These are phyloP conservation scores for Passiflora organensis DNA, from an alignment of 345 rosid genomes.

Conservation along the genomic window DNA sequence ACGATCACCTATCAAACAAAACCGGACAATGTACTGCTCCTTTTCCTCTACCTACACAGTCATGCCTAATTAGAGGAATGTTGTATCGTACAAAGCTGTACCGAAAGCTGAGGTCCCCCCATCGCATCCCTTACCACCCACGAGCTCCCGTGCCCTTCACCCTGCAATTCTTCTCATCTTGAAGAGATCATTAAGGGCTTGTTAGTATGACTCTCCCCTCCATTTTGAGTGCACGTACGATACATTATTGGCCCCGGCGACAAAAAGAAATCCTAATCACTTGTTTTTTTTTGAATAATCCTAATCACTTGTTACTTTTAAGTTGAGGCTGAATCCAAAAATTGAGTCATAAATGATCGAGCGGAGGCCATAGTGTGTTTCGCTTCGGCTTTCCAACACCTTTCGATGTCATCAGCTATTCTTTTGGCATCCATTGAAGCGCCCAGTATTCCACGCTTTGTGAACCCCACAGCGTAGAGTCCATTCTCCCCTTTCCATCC, in stretches of 20 bases:
- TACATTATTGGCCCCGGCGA: too few relatives aligned
- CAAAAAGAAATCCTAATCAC: too few relatives aligned
- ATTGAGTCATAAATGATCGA: constrained; percentile 14
- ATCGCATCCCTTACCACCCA: too few relatives aligned
- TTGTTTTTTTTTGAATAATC: neutral
- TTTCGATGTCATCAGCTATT: constrained; percentile 11
- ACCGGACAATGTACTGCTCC: too few relatives aligned
- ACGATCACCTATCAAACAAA: too few relatives aligned
- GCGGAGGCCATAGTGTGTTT: constrained; percentile 23
- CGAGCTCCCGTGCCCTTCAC: too few relatives aligned
- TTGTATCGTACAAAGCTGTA: constrained; percentile 36
- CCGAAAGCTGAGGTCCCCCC: constrained; percentile 22
- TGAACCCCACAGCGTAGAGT: constrained; percentile 33
- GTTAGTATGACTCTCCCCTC: neutral
- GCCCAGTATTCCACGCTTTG: constrained; percentile 29
- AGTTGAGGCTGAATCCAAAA: constrained; percentile 2
- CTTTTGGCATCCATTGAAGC: too few relatives aligned
- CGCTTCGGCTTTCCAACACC: constrained; percentile 12
- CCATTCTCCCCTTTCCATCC: constrained; percentile 33
- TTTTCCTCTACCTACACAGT: constrained; percentile 19
- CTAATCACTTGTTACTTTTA: neutral
- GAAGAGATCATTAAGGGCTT: too few relatives aligned
- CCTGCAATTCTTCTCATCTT: too few relatives aligned
- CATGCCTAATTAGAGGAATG: constrained; percentile 44
- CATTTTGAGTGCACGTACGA: constrained; percentile 4